Conservation (phyloP, 805 yeast genomes). For the Wickerhamiella sorbophila region DNA sequence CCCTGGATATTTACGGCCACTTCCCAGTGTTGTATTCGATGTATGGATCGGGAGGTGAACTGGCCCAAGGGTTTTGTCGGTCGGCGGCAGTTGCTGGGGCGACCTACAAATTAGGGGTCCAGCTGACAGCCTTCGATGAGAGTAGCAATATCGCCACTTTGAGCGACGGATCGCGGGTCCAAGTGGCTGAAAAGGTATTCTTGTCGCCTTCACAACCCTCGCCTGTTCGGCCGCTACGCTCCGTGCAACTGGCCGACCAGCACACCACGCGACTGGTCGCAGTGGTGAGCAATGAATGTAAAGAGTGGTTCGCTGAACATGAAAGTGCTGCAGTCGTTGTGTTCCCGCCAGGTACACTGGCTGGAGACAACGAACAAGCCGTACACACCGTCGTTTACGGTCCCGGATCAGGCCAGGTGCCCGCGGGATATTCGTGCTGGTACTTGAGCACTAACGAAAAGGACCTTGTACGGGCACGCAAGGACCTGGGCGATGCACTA, state of each 20-base stretch:
- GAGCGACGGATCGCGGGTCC: constrained; percentile 56
- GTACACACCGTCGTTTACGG: constrained; percentile 84
- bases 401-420: constrained; percentile 76
- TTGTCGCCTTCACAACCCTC: constrained; percentile 39
- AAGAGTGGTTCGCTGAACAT: constrained; percentile 78
- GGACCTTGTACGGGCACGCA: constrained; percentile 44
- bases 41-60: constrained; percentile 92
- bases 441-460: constrained; percentile 63
- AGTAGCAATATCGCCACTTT: constrained; percentile 43
- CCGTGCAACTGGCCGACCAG: constrained; percentile 13
- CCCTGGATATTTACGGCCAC: constrained; percentile 84
- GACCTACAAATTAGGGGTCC: constrained; percentile 70
- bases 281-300: constrained; percentile 73
- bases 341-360: constrained; percentile 75
- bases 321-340: constrained; percentile 81
- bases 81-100: constrained; percentile 98
- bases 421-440: constrained; percentile 81
- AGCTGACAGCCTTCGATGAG: constrained; percentile 51
- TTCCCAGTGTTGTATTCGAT: constrained; percentile 87
- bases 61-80: constrained; percentile 92
- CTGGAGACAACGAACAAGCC: constrained; percentile 47
- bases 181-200: constrained; percentile 66
- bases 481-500: constrained; percentile 68
- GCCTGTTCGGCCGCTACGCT: constrained; percentile 12
- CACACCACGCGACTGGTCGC: constrained; percentile 64